Evolutionary conservation across 148 eudicot species (phyloP).

Genomic region (Fagopyrum tataricum): DNA sequence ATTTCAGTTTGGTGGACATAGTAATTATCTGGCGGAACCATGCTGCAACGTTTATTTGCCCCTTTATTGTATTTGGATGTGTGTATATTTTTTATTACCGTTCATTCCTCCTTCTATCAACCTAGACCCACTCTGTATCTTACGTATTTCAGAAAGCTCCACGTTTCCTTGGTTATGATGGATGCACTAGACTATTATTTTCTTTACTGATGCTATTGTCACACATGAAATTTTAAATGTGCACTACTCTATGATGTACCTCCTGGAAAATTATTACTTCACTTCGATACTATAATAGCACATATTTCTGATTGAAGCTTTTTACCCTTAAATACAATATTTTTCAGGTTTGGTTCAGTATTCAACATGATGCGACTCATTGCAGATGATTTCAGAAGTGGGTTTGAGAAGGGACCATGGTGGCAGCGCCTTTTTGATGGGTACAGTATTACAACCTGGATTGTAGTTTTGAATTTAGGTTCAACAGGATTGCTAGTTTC

Average conservation of each 20-base stretch:
- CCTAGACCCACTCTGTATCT: background rate
- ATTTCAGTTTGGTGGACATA: background rate
- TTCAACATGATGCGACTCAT: constrained; percentile 82
- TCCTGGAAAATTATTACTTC: background rate
- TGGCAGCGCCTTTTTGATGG: constrained; percentile 92
- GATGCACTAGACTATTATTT: background rate
- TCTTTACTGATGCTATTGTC: background rate
- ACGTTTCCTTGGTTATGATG: background rate
- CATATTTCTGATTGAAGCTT: background rate
- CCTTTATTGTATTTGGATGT: too few species aligned
- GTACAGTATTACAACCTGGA: constrained; percentile 73
- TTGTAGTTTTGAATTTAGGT: constrained; percentile 92
- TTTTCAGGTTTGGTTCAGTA: constrained; percentile 71
- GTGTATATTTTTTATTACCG: too few species aligned
- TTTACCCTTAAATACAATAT: background rate
- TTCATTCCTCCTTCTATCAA: background rate
- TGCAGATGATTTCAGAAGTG: constrained; percentile 74
- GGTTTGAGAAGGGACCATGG: constrained; percentile 89
- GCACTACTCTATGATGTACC: background rate
- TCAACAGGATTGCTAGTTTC: constrained; percentile 92
- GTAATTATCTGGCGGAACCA: too few species aligned
- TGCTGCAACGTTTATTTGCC: too few species aligned
- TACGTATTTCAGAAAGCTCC: background rate
- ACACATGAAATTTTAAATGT: too few species aligned
- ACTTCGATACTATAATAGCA: background rate